Evolutionary conservation across 2,329 filamentous ascomycete genomes (phyloP).

Genomic region (Fusarium nelsonii): DNA sequence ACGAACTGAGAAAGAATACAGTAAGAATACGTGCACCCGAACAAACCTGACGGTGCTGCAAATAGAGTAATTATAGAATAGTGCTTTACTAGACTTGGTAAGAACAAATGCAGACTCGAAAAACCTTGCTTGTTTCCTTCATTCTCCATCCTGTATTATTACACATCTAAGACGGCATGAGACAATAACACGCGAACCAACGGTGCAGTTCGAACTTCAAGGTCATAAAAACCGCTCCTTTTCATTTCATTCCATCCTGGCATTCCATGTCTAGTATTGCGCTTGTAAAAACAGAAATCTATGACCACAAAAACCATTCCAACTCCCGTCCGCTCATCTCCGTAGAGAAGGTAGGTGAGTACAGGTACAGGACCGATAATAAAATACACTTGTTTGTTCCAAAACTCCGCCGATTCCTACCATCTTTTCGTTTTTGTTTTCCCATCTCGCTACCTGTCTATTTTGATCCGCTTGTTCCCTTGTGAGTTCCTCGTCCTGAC

Average conservation of each 20-base stretch:
- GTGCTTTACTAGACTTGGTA: too few species aligned
- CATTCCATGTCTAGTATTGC: slow-evolving; percentile 35
- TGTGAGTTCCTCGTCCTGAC: slow-evolving; percentile 26
- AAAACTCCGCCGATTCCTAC: slow-evolving; percentile 25
- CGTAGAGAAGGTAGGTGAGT: slow-evolving; percentile 1
- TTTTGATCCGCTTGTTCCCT: slow-evolving; percentile 30
- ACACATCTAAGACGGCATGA: not conserved
- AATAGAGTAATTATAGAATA: not conserved
- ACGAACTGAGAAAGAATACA: not conserved
- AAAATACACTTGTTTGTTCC: slow-evolving; percentile 28
- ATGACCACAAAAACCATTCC: slow-evolving; percentile 21
- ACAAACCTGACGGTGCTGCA: not conserved
- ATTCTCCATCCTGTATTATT: not conserved
- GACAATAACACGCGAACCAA: slow-evolving; percentile 1
- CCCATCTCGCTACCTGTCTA: slow-evolving; percentile 32
- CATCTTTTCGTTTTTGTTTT: slow-evolving; percentile 29
- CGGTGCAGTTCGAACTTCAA: slow-evolving; percentile 12
- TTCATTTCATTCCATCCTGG: slow-evolving; percentile 1
- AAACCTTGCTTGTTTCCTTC: not conserved
- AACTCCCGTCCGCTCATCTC: slow-evolving; percentile 12
- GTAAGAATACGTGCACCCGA: not conserved
- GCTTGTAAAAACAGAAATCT: slow-evolving; percentile 25
- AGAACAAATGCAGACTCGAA: not conserved
- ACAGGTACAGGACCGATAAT: slow-evolving; percentile 19
- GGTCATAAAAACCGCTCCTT: slow-evolving; percentile 2